Evolutionary conservation across 257 asterid genomes (phyloP), one percentile per base, ranked within the genome.

Genomic region (Gentiana dahurica): DNA sequence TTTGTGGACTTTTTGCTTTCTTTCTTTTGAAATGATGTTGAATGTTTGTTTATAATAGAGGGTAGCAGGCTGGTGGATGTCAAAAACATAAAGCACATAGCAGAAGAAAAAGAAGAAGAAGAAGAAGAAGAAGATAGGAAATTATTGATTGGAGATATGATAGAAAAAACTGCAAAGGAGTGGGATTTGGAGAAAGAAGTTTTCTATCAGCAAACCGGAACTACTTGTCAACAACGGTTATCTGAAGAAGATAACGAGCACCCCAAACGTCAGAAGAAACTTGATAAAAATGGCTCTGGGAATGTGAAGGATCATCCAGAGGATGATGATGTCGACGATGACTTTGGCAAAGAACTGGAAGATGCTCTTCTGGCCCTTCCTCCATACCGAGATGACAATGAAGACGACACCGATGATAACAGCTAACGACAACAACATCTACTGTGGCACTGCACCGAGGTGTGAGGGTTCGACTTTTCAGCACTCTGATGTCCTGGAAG

Each of bases 21-120:
- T 53, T 6, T 53, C 8, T 3, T 41, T 41, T 41, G 46, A 10
- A 57, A 10, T 60, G 34, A 41, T 43, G 39, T 54, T 52, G 8
- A 41, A 5, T 41, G 46, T 5, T 41, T 41, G 10, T 39, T 60
- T 60, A 35, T 58, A 52, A 58, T 54, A 82, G 97, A 73, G 78
- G 98, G 90, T 54, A 61, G 87, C 64, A 68, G 74, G 57, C 75
- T 63, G 59, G 71, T 85, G 49, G 87, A 85, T 53, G 76, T 92
- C 0, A 73, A 76, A 63, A 67, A 77, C 47, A 71, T 88, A 68
- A 78, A 81, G 81, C 97, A 83, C 79, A 81, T 81, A 63, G 74
- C 80, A 3, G 89, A 85, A 55, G 65, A 61, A n/a, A 68, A 56
- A 65, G 24, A 15, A 15, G 24, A 15, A 15, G n/a, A n/a, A n/a